A percentile compares a stretch with the other conserved stretches of the same genome.
These are phyloP conservation scores for Gleditsia sinensis DNA, from an alignment of 306 rosid species.

Conservation along the genomic window DNA sequence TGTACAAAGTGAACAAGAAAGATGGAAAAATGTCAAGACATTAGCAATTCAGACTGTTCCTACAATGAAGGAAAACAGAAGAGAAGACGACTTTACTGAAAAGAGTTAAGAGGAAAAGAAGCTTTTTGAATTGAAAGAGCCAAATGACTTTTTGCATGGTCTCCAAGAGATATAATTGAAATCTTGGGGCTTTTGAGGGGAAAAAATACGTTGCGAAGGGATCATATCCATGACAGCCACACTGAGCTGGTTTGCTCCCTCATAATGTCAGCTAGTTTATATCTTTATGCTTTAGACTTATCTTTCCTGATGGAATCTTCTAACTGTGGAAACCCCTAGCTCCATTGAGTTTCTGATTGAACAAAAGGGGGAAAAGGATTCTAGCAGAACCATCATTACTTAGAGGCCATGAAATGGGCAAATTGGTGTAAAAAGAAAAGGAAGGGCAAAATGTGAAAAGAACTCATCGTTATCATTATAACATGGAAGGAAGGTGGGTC, in stretches of 20 bases:
- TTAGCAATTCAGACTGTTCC: constrained; percentile 35
- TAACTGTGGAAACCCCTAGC: constrained; percentile 47
- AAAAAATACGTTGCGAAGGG: constrained; percentile 41
- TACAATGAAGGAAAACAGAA: constrained; percentile 26
- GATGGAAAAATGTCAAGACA: constrained; percentile 29
- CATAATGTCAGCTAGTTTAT: constrained; percentile 62
- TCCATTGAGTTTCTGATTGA: constrained; percentile 39
- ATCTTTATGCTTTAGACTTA: constrained; percentile 63
- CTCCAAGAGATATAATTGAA: constrained; percentile 85
- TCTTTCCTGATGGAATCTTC: constrained; percentile 75
- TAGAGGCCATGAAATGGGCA: constrained; percentile 20
- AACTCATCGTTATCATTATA: constrained; percentile 44
- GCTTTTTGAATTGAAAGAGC: constrained; percentile 65
- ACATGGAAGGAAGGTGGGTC: constrained; percentile 53
- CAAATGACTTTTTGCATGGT: constrained; percentile 93
- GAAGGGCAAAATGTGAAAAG: neutral
- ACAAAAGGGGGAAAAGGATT: constrained; percentile 41
- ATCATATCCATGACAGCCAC: constrained; percentile 60
- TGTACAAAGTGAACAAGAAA: constrained; percentile 44
- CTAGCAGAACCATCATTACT: constrained; percentile 58
- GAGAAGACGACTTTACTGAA: constrained; percentile 40
- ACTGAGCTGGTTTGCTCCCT: constrained; percentile 60
- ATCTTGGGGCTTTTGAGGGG: constrained; percentile 71
- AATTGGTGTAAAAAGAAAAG: neutral
- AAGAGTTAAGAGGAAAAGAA: constrained; percentile 33